Conservation (phyloP, 2,329 filamentous ascomycete species). For the Neofusicoccum sp. region DNA sequence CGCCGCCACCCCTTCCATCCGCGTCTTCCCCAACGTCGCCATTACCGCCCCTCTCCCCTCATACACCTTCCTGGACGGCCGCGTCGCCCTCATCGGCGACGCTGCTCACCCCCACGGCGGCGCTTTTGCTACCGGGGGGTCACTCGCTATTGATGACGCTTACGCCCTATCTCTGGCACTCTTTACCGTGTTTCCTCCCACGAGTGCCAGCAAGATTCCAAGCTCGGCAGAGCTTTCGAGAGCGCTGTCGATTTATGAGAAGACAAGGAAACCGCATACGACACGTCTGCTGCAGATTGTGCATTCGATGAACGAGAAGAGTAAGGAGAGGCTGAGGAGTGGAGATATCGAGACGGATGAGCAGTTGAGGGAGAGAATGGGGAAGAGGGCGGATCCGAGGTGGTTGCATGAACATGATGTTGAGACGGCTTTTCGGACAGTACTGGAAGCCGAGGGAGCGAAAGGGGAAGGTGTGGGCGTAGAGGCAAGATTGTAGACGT, state of each 20-base stretch:
- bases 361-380: conserved; percentile 28
- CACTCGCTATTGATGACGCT: conserved; percentile 44
- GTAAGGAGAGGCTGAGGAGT: conserved; percentile 20
- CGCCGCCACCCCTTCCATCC: conserved; percentile 34
- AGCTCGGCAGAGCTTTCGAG: conserved; percentile 7
- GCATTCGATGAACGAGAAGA: conserved; percentile 28
- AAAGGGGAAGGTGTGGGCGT: neutral
- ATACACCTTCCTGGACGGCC: conserved; percentile 33
- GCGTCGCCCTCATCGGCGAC: conserved; percentile 40
- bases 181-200: conserved; percentile 21
- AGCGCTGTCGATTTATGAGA: conserved; percentile 39
- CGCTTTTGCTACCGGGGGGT: conserved; percentile 43
- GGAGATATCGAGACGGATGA: neutral
- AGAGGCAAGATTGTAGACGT: too few relatives aligned
- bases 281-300: conserved; percentile 32
- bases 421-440: conserved; percentile 22
- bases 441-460: conserved; percentile 5
- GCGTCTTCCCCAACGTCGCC: conserved; percentile 41
- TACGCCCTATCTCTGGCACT: conserved; percentile 35
- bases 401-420: conserved; percentile 37
- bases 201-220: neutral
- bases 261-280: conserved; percentile 38
- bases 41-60: conserved; percentile 30
- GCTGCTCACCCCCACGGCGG: conserved; percentile 45
- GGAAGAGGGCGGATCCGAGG: conserved; percentile 25